Conservation (phyloP, 2,329 filamentous ascomycete genomes). For the Trichoderma simmonsii region DNA sequence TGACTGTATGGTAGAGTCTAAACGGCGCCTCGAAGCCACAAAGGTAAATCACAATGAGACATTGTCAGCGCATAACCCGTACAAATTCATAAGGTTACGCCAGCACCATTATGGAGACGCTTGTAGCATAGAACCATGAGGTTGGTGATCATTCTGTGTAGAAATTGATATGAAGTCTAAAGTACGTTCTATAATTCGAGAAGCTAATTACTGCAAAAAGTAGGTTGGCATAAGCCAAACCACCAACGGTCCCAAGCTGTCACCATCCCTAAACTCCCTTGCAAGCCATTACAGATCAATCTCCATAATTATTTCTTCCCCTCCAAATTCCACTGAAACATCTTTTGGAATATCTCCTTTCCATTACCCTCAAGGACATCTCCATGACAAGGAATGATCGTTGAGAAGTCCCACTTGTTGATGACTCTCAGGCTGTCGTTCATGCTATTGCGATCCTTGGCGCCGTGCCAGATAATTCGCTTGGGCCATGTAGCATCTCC, state of each 20-base stretch:
- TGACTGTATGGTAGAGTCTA: neutral
- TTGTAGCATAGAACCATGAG: no score
- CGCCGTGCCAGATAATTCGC: slow-evolving; percentile 78
- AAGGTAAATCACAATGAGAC: neutral
- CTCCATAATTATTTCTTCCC: slow-evolving; percentile 19
- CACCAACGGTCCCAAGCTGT: slow-evolving; percentile 22
- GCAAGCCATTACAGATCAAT: neutral
- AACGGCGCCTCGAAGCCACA: neutral
- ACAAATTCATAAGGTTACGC: no score
- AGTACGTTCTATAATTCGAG: neutral
- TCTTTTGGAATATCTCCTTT: slow-evolving; percentile 72
- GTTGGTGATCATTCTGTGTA: neutral
- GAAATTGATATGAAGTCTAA: neutral
- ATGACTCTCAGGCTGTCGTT: slow-evolving; percentile 68
- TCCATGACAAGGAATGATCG: slow-evolving; percentile 87
- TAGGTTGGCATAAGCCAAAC: slow-evolving; percentile 22
- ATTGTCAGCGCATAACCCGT: no score
- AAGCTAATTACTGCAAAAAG: neutral
- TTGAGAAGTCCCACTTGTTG: slow-evolving; percentile 76
- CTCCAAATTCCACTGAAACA: slow-evolving; percentile 78
- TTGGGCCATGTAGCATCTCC: slow-evolving; percentile 72
- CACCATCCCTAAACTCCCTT: neutral
- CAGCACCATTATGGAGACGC: no score
- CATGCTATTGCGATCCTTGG: slow-evolving; percentile 64
- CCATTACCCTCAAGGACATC: slow-evolving; percentile 74